Conservation (phyloP, 306 rosid species). For the Geum urbanum region DNA sequence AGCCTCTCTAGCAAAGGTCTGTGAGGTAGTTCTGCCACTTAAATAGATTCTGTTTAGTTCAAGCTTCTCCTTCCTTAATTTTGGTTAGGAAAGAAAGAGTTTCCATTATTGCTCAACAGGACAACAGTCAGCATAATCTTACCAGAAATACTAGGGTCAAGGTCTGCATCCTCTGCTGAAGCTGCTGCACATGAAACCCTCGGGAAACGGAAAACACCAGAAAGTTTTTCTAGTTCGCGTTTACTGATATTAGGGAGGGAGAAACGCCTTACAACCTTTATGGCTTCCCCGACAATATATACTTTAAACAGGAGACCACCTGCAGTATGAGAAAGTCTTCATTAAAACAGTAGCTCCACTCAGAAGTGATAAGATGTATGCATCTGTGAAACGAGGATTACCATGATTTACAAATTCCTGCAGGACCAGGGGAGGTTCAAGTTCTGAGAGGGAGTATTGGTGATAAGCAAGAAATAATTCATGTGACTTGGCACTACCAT, state of each 20-base stretch:
- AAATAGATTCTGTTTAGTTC: constrained; percentile 12
- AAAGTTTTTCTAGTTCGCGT: constrained; percentile 56
- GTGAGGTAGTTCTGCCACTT: constrained; percentile 82
- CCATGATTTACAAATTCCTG: constrained; percentile 97
- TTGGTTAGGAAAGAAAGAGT: too few species aligned
- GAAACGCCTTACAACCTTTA: constrained; percentile 87
- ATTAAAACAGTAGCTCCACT: not conserved
- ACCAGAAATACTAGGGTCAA: constrained; percentile 84
- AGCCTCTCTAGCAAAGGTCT: constrained; percentile 79
- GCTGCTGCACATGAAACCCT: constrained; percentile 97
- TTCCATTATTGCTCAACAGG: not conserved
- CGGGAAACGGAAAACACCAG: constrained; percentile 67
- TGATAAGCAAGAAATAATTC: constrained; percentile 78
- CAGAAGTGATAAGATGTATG: not conserved
- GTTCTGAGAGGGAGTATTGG: constrained; percentile 69
- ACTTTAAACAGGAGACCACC: constrained; percentile 91
- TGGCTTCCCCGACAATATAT: constrained; percentile 77
- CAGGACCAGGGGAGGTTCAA: constrained; percentile 84
- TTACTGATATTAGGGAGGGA: constrained; percentile 76
- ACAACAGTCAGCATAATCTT: constrained; percentile 16
- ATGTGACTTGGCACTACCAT: constrained; percentile 87
- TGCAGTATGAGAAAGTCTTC: constrained; percentile 22
- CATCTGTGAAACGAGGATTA: constrained; percentile 21
- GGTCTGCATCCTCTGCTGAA: constrained; percentile 89
- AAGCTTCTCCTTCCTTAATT: not conserved